These are phyloP conservation scores for Laburnicola sp. DNA, from an alignment of 2,329 filamentous ascomycete genomes.

Conservation along the genomic window DNA sequence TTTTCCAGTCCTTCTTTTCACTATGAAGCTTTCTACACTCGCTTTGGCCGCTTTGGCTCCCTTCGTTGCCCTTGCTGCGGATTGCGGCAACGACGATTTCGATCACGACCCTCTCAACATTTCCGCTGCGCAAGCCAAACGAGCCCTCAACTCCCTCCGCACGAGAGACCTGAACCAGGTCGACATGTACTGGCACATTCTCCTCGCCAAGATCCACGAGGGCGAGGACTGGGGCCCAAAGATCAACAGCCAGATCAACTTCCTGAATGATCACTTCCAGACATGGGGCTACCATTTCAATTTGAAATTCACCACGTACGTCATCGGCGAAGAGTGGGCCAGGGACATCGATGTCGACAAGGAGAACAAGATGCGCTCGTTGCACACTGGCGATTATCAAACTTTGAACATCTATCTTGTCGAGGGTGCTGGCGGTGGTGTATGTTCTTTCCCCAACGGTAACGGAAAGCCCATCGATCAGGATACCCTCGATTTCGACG, in stretches of 20 bases:
- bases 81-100: constrained; percentile 18
- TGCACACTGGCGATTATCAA: constrained; percentile 56
- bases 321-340: constrained; percentile 21
- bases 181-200: constrained; percentile 18
- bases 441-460: constrained; percentile 18
- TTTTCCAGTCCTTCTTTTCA: constrained; percentile 7
- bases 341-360: constrained; percentile 16
- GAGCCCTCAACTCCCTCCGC: constrained; percentile 14
- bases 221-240: constrained; percentile 11
- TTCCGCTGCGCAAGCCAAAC: constrained; percentile 5
- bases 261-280: constrained; percentile 17
- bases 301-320: constrained; percentile 13
- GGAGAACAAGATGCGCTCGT: constrained; percentile 51
- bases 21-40: constrained; percentile 15
- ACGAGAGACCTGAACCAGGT: constrained; percentile 12
- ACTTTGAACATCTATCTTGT: constrained; percentile 61
- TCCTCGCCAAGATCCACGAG: constrained; percentile 11
- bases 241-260: constrained; percentile 16
- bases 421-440: constrained; percentile 51
- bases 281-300: constrained; percentile 20
- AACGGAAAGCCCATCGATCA: constrained; percentile 11
- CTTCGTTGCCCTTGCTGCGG: constrained; percentile 4
- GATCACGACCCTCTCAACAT: constrained; percentile 18
- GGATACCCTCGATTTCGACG: constrained; percentile 18
- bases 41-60: constrained; percentile 10